Evolutionary conservation across 169 alveolate species (phyloP).

Genomic region (Cryptosporidium ryanae): DNA sequence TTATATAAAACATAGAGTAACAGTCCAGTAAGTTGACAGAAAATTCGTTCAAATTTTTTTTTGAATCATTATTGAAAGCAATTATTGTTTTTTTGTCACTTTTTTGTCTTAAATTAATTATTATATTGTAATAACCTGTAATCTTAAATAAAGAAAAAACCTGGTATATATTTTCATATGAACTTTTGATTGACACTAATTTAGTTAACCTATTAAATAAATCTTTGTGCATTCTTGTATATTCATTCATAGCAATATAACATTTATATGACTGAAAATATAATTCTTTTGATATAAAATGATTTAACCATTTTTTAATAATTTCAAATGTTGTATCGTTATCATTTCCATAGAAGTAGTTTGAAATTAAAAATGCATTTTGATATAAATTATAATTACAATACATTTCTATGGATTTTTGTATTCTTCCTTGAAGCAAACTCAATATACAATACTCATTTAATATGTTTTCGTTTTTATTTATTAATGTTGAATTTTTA

Average conservation of each 20-base stretch:
- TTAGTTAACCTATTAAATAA: slow-evolving; percentile 11
- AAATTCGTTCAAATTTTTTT: background rate
- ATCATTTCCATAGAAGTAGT: slow-evolving; percentile 4
- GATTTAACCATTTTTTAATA: slow-evolving; percentile 21
- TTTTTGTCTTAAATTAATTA: background rate
- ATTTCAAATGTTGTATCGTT: slow-evolving; percentile 8
- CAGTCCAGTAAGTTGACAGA: background rate
- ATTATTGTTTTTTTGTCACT: background rate
- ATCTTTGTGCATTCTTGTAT: background rate
- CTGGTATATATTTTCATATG: background rate
- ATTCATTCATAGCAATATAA: slow-evolving; percentile 9
- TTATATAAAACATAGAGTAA: background rate
- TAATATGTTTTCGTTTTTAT: slow-evolving; percentile 11
- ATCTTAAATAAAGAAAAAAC: background rate
- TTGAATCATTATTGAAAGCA: background rate
- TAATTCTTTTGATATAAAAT: slow-evolving; percentile 6
- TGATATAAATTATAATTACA: slow-evolving; percentile 34
- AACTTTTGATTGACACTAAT: background rate
- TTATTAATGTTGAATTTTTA: background rate
- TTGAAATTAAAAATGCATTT: slow-evolving; percentile 34
- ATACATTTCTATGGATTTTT: slow-evolving; percentile 61
- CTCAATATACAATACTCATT: slow-evolving; percentile 54
- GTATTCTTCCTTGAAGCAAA: slow-evolving; percentile 17
- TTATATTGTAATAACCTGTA: background rate
- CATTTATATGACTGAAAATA: slow-evolving; percentile 42